A percentile compares a stretch with the other conserved stretches of the same genome.
Conservation (phyloP, 768 basidiomycete genomes). For the Paxillus ammoniavirescens region DNA sequence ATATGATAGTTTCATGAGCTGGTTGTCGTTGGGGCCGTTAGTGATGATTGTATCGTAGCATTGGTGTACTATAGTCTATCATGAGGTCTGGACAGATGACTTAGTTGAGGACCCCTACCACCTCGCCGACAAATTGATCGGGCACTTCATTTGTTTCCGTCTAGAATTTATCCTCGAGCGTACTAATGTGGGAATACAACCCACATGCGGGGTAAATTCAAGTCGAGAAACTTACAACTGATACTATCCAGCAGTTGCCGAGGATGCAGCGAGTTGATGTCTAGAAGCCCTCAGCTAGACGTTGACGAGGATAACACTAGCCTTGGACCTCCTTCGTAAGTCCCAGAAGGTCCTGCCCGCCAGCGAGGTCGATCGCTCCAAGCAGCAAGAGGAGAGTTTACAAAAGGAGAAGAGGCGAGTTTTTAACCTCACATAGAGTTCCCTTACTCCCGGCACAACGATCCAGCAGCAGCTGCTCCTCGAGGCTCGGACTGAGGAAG, state of each 20-base stretch:
- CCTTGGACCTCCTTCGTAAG: conserved; percentile 8
- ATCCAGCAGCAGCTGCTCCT: conserved; percentile 2
- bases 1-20: conserved; percentile 62
- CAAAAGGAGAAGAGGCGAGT: conserved; percentile 28
- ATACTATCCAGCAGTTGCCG: too few species aligned
- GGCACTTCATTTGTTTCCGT: too few species aligned
- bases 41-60: background rate
- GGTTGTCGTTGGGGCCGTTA: conserved; percentile 6
- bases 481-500: conserved; percentile 36
- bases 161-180: too few species aligned
- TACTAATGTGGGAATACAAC: too few species aligned
- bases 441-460: conserved; percentile 49
- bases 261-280: conserved; percentile 24
- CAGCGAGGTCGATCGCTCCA: conserved; percentile 1
- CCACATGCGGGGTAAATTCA: too few species aligned
- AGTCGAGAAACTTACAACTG: too few species aligned
- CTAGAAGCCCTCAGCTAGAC: conserved; percentile 28
- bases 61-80: too few species aligned
- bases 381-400: background rate
- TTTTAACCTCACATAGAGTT: conserved; percentile 57
- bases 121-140: too few species aligned
- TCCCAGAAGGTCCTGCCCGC: conserved; percentile 3
- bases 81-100: too few species aligned
- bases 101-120: too few species aligned
- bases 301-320: background rate